Base-by-base conservation (phyloP, 75 land plant species). In the Cryptomeria japonica region DNA sequence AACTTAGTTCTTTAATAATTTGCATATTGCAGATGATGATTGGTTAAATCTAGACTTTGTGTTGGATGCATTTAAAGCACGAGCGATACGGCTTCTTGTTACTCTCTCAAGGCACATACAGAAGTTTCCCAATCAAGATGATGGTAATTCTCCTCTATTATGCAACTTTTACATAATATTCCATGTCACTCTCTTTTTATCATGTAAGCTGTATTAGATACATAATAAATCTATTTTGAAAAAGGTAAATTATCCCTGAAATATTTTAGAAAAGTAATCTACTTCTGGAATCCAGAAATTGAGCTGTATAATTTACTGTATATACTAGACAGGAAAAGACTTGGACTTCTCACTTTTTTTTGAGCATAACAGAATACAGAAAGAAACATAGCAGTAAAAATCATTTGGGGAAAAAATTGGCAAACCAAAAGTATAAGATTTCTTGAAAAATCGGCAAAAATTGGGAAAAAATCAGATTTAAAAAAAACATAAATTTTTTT, bases 11-110 rank as follows among this genome's bases (percentile, higher is more conserved):
- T 22, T 55, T 68, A 86, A 49, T 5, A 6, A 13, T 55, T 84
- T 37, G 1, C 70, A 36, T 55, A 18, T 49, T 85, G 86, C 92
- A 92, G 93, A 88, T 42, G 46, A 49, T 28, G 92, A 92, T 31
- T 92, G 93, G 93, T 42, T 92, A 19, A 87, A 85, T 68, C 85
- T 58, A 12, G 34, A 80, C 46, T 86, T 61, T 34, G 39, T 92
- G 25, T 68, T 89, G 90, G 77, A 91, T 44, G 93, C 93, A 36
- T 92, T 92, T 86, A 88, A 92, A 87, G 93, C 92, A 72, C 78
- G 93, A 51, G 75, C 92, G 42, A 90, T 92, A 49, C 88, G 93
- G 75, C 86, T 91, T 68, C 87, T 90, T 0, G 49, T 82, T 82
- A 44, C 84, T 82, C 46, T 82, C n/a, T 46, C 84, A 22, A 46